phyloP scores from a whole-genome alignment of 2,329 filamentous ascomycete genomes.

The Botrytis medusae region DNA sequence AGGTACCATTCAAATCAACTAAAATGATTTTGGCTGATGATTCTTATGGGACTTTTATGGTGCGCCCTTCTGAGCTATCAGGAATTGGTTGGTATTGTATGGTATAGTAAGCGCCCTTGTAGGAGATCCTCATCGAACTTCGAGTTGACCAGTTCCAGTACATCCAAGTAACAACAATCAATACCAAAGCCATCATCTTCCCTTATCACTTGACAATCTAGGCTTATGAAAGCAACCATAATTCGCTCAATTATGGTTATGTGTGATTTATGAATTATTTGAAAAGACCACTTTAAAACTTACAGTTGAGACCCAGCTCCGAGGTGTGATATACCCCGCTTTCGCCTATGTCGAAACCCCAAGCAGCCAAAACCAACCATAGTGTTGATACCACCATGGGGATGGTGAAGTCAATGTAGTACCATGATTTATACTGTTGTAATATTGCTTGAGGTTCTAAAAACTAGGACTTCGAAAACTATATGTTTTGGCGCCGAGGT shows the following conservation, averaged over 20 bases:
- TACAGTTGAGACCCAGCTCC: not conserved
- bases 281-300: too few relatives aligned
- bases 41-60: not conserved
- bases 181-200: fast-evolving
- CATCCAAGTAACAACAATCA: not conserved
- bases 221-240: fast-evolving
- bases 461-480: too few relatives aligned
- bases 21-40: not conserved
- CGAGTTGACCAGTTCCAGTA: too few relatives aligned
- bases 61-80: not conserved
- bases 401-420: too few relatives aligned
- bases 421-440: too few relatives aligned
- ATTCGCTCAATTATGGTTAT: not conserved
- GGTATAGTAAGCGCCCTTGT: not conserved
- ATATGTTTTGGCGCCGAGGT: too few relatives aligned
- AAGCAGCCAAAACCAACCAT: not conserved
- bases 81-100: not conserved
- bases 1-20: not conserved
- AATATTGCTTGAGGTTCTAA: too few relatives aligned
- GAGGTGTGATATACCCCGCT: not conserved
- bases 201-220: not conserved
- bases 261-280: not conserved
- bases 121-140: not conserved
- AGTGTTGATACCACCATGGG: too few relatives aligned
- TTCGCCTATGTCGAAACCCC: not conserved